phyloP scores from a whole-genome alignment of 2,329 filamentous ascomycete species.

The Scedosporium apiospermum region DNA sequence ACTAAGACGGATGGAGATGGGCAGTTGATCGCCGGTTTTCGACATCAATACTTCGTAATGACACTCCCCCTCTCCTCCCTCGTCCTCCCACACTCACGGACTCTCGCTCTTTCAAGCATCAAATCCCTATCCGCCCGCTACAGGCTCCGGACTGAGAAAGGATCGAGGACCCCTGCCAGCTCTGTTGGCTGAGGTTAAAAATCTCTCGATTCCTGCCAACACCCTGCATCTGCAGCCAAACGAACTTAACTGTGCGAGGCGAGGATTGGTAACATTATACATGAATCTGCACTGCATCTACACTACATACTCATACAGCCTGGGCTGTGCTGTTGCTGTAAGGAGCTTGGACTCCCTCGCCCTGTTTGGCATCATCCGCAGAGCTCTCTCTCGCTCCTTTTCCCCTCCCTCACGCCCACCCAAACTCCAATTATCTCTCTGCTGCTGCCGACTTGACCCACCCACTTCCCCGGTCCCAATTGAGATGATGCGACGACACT shows the following conservation, averaged over 20 bases:
- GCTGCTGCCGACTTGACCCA: background rate
- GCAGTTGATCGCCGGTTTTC: background rate
- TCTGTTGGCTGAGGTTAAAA: background rate
- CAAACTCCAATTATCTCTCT: too few relatives aligned
- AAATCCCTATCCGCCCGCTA: too few relatives aligned
- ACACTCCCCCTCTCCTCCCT: background rate
- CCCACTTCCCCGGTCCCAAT: background rate
- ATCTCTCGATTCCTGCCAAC: background rate
- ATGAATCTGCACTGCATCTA: too few relatives aligned
- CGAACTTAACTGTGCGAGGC: background rate
- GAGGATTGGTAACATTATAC: background rate
- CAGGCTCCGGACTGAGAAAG: background rate
- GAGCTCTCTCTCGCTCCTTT: background rate
- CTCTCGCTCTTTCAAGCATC: too few relatives aligned
- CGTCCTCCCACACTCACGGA: background rate
- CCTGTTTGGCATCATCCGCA: background rate
- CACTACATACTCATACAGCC: too few relatives aligned
- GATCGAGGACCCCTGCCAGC: background rate
- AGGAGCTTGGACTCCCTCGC: background rate
- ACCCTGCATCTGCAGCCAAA: slow-evolving; percentile 2
- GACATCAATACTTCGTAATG: background rate
- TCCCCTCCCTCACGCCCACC: background rate
- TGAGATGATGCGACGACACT: background rate
- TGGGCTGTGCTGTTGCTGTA: background rate
- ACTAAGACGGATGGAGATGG: background rate